Percentiles rank a stretch among this genome's conserved stretches.
Conservation (phyloP, 495 filamentous ascomycete genomes). For the Xylaria venustula region DNA sequence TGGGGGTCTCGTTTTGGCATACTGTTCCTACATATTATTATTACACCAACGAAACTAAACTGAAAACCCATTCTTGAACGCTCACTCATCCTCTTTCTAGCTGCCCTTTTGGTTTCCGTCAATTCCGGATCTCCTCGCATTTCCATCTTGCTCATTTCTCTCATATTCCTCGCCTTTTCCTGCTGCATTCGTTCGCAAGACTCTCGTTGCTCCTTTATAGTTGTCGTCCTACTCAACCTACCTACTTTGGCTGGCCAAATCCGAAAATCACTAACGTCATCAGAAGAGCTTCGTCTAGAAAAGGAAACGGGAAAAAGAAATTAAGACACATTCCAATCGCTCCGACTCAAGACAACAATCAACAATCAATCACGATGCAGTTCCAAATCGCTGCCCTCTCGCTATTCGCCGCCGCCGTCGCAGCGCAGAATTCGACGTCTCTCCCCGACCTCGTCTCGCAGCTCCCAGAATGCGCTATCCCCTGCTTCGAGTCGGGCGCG, state of each 20-base stretch:
- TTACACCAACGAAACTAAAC: no score
- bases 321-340: background rate
- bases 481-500: conserved; percentile 20
- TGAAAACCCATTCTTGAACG: background rate
- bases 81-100: background rate
- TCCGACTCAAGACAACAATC: background rate
- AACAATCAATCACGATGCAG: conserved; percentile 16
- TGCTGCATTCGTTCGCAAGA: background rate
- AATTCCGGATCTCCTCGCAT: background rate
- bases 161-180: background rate
- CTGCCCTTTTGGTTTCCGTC: background rate
- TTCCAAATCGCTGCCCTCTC: conserved; percentile 20
- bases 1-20: background rate
- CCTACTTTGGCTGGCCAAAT: background rate
- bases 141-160: background rate
- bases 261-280: background rate
- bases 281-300: no score
- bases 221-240: background rate
- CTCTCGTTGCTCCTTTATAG: background rate
- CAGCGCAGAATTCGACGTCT: conserved; percentile 29
- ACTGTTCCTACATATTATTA: no score
- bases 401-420: conserved; percentile 23
- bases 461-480: conserved; percentile 26
- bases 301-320: background rate
- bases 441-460: conserved; percentile 27